Base-by-base conservation (phyloP, 2,329 filamentous ascomycete species). In the Fusarium pseudoanthophilum region DNA sequence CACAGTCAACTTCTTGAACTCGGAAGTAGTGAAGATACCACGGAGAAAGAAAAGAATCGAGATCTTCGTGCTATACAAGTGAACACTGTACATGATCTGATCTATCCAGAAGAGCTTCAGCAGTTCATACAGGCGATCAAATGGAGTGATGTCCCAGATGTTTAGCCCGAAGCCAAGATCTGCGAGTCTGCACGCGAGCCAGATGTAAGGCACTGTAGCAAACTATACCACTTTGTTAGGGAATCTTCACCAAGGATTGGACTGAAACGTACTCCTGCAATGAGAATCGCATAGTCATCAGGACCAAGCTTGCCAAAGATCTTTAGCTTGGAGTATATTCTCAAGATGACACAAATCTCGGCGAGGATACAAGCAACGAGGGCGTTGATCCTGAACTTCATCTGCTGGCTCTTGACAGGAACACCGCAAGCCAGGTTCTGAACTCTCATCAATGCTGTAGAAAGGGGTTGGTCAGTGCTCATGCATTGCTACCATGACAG, bases 1-100 rank as follows among this genome's bases (percentile, higher is more conserved):
- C 11, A 71, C 14, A 2, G 71, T 60, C 46, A 55, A 30, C 11
- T 59, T 73, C 40, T 42, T 74, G 36, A 73, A 73, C 11, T 46
- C 42, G 4, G 51, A 53, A 1, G 71, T 64, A 4, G 69, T 63
- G 4, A 75, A 75, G 24, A 75, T 75, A 1, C 67, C 30, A 2
- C 55, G 46, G 3, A 75, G 66, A 21, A 75, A 75, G 36, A 68
- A 73, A 4, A 75, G 69, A 8, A 75, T 71, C 1, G 73, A 75
- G 18, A 75, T 48, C 51, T 75, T 75, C 3, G 73, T 75, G 32
- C 66, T 75, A 61, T 75, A 75, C 21, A 75, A 60, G 8, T 75
- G 72, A 21, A 75, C 37, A 28, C 73, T 75, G 39, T 75, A 75
- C 66, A 75, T 58, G 24, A 75, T 75, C 46, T 75, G 72, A 32